Conservation (phyloP, 73 alveolate species). For the Stentor roeselii region DNA sequence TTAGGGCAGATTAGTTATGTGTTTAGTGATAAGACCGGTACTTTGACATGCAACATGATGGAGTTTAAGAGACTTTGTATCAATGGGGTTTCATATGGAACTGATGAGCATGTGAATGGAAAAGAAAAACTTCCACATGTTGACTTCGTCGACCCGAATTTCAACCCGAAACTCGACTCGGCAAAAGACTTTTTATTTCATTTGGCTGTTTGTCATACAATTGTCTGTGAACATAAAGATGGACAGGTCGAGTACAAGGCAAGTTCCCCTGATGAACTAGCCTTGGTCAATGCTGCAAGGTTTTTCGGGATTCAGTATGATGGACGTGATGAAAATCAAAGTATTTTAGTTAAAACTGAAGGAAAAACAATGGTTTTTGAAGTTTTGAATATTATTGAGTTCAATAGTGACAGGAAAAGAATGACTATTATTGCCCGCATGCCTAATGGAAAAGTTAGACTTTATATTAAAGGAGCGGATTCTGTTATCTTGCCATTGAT, state of each 20-base stretch:
- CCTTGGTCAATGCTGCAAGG: slow-evolving; percentile 88
- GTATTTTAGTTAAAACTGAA: slow-evolving; percentile 41
- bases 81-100: background rate
- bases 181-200: slow-evolving; percentile 49
- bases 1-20: slow-evolving; percentile 42
- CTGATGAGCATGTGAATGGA: background rate
- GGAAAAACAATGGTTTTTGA: slow-evolving; percentile 38
- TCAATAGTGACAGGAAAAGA: slow-evolving; percentile 88
- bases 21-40: slow-evolving; percentile 59
- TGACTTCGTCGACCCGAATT: background rate
- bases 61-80: slow-evolving; percentile 42
- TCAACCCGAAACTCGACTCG: background rate
- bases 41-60: slow-evolving; percentile 49
- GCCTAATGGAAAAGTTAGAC: slow-evolving; percentile 61
- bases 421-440: slow-evolving; percentile 82
- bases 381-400: slow-evolving; percentile 82
- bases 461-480: slow-evolving; percentile 96
- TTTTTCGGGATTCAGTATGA: slow-evolving; percentile 68
- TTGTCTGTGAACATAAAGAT: slow-evolving; percentile 58
- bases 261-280: slow-evolving; percentile 98
- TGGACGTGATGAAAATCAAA: slow-evolving; percentile 75
- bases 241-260: slow-evolving; percentile 54
- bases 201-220: slow-evolving; percentile 72
- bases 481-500: slow-evolving; percentile 59
- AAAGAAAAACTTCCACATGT: slow-evolving; percentile 16